A percentile compares a stretch with the other conserved stretches of the same genome.
Evolutionary conservation across 495 filamentous ascomycete genomes (phyloP).

Genomic region (Pyrenula aspistea): DNA sequence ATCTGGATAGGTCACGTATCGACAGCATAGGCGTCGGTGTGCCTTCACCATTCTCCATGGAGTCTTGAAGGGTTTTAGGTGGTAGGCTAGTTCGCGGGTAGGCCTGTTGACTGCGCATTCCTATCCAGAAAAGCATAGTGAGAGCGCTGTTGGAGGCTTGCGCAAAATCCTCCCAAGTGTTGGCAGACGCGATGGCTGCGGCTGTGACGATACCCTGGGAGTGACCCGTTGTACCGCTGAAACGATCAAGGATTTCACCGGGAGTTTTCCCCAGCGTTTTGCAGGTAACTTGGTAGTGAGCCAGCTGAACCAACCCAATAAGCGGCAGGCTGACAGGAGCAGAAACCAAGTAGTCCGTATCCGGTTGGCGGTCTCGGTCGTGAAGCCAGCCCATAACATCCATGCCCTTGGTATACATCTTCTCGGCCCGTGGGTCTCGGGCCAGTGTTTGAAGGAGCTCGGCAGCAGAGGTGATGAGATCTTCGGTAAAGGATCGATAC

Average conservation of each 20-base stretch:
- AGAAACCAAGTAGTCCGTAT: conserved; percentile 90
- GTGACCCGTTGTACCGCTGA: conserved; percentile 86
- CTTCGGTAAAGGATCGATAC: conserved; percentile 81
- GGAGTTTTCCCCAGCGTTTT: conserved; percentile 78
- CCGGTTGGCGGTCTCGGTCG: conserved; percentile 75
- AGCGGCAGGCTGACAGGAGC: conserved; percentile 94
- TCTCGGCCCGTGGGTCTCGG: conserved; percentile 73
- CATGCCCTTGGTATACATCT: conserved; percentile 90
- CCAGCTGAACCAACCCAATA: conserved; percentile 88
- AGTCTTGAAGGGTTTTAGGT: conserved; percentile 87
- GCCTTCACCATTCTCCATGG: conserved; percentile 86
- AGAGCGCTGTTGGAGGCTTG: conserved; percentile 65
- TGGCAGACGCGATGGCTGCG: conserved; percentile 77
- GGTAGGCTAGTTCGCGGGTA: conserved; percentile 90
- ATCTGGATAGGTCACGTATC: conserved; percentile 77
- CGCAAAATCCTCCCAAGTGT: conserved; percentile 81
- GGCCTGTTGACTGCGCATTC: conserved; percentile 92
- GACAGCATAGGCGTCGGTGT: conserved; percentile 94
- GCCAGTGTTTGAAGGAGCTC: conserved; percentile 75
- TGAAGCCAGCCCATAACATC: conserved; percentile 90
- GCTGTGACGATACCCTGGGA: conserved; percentile 94
- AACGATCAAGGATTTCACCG: conserved; percentile 67
- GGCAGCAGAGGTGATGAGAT: conserved; percentile 66
- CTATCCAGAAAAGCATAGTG: conserved; percentile 98
- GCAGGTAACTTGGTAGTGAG: conserved; percentile 89